Evolutionary conservation across 2,329 filamentous ascomycete genomes (phyloP).

Genomic region (Trichophaea hybrida): DNA sequence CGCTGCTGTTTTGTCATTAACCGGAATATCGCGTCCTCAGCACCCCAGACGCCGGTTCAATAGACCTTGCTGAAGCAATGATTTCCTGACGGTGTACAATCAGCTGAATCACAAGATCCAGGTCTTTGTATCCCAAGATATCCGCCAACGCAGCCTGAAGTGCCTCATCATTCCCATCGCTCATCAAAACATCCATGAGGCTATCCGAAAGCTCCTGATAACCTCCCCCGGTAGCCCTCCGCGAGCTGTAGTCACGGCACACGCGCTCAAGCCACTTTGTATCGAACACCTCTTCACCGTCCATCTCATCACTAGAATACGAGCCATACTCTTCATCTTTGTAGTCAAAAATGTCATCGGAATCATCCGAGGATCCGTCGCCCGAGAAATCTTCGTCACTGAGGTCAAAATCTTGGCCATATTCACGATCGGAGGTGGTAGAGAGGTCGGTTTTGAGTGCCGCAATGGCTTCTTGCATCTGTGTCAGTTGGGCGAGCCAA

Average conservation of each 20-base stretch:
- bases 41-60: slow-evolving; percentile 25
- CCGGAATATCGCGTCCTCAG: slow-evolving; percentile 36
- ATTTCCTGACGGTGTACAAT: slow-evolving; percentile 62
- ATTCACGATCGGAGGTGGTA: slow-evolving; percentile 4
- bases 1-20: slow-evolving; percentile 64
- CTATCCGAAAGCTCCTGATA: slow-evolving; percentile 61
- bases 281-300: slow-evolving; percentile 40
- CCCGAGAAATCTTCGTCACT: slow-evolving; percentile 51
- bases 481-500: slow-evolving; percentile 74
- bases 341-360: slow-evolving; percentile 41
- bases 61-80: slow-evolving; percentile 34
- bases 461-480: slow-evolving; percentile 76
- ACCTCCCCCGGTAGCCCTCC: slow-evolving; percentile 45
- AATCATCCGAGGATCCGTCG: slow-evolving; percentile 31
- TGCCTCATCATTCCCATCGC: slow-evolving; percentile 60
- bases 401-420: slow-evolving; percentile 39
- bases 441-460: slow-evolving; percentile 45
- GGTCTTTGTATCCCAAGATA: slow-evolving; percentile 78
- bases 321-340: slow-evolving; percentile 58
- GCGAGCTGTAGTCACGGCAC: slow-evolving; percentile 51
- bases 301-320: slow-evolving; percentile 49
- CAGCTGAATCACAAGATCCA: slow-evolving; percentile 87
- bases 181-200: slow-evolving; percentile 57
- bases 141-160: slow-evolving; percentile 84
- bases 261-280: slow-evolving; percentile 56